Evolutionary conservation across 139 green algal species (phyloP).

Genomic region (Volvox reticuliferus): DNA sequence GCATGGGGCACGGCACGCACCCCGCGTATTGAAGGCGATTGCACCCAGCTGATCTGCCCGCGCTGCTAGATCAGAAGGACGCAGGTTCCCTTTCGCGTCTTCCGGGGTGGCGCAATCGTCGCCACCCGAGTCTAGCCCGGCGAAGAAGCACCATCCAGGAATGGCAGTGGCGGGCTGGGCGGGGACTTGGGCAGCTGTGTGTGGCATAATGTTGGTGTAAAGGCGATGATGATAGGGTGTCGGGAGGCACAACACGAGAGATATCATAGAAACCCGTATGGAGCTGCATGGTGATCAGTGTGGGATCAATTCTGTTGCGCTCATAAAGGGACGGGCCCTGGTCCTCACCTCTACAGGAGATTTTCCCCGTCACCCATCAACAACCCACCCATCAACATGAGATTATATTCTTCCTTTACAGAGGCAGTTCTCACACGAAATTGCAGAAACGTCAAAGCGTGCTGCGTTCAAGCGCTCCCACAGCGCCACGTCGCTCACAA

Average conservation of each 20-base stretch:
- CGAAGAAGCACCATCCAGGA: slow-evolving; percentile 6
- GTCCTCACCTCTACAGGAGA: no score
- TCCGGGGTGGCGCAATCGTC: background rate
- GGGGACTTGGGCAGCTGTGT: background rate
- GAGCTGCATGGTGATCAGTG: no score
- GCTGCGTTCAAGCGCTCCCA: background rate
- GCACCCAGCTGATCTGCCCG: background rate
- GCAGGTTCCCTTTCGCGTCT: background rate
- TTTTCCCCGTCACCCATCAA: no score
- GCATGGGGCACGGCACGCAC: background rate
- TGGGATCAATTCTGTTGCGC: no score
- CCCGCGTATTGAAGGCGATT: background rate
- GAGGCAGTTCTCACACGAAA: background rate
- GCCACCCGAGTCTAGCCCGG: background rate
- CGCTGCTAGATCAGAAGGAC: background rate
- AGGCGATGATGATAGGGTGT: no score
- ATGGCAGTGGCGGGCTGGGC: background rate
- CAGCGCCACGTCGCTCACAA: background rate
- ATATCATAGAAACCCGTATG: no score
- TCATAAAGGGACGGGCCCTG: no score
- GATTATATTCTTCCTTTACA: no score
- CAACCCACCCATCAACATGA: no score
- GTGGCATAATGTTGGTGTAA: no score
- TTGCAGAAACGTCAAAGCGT: background rate
- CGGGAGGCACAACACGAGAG: no score